These are phyloP conservation scores for Spathaspora hagerdaliae DNA, from an alignment of 805 yeast genomes.

Conservation along the genomic window DNA sequence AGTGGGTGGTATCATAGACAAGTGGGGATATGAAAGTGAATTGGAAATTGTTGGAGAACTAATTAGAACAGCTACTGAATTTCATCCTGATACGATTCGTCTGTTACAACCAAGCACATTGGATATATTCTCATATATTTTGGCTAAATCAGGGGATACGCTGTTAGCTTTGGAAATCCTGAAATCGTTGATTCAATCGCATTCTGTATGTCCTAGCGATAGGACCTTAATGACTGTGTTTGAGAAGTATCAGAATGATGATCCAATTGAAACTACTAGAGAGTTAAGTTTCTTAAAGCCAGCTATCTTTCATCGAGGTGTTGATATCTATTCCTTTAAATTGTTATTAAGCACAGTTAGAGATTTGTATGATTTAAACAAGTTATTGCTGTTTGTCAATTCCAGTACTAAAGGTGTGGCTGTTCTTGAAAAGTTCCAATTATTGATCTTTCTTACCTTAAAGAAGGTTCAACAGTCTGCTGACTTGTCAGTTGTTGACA, in stretches of 20 bases:
- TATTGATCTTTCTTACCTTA: constrained; percentile 17
- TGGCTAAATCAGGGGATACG: constrained; percentile 13
- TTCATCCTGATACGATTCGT: not conserved
- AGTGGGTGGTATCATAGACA: not conserved
- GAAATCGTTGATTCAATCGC: constrained; percentile 8
- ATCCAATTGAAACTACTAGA: constrained; percentile 10
- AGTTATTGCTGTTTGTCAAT: constrained; percentile 19
- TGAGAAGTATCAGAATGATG: constrained; percentile 10
- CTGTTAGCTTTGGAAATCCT: constrained; percentile 11
- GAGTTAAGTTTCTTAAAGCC: constrained; percentile 24
- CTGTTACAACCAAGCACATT: constrained; percentile 16
- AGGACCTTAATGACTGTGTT: constrained; percentile 19
- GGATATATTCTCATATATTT: constrained; percentile 20
- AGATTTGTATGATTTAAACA: constrained; percentile 23
- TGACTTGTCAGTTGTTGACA: constrained; percentile 6
- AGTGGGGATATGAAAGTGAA: not conserved
- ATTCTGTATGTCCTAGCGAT: constrained; percentile 18
- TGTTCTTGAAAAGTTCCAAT: constrained; percentile 13
- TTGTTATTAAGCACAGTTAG: constrained; percentile 19
- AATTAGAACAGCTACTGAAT: not conserved
- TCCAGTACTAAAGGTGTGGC: constrained; percentile 2
- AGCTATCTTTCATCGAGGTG: constrained; percentile 20
- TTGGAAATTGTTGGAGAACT: not conserved
- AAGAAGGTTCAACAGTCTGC: constrained; percentile 9
- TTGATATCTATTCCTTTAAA: constrained; percentile 15